Conservation (phyloP, 108 stramenopile species). For the Discostella pseudostelligera region DNA sequence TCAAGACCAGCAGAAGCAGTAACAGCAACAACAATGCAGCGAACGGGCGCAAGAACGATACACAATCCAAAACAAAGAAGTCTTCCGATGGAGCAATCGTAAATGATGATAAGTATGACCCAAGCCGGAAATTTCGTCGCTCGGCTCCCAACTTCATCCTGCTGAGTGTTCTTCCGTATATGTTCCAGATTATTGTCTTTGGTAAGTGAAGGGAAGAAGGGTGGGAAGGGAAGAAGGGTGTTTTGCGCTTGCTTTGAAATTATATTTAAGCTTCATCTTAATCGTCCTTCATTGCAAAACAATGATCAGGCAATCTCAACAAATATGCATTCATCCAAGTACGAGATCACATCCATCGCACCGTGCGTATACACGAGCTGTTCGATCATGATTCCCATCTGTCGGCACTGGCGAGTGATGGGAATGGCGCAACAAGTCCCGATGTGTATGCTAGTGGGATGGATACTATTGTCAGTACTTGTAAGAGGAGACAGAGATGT, state of each 20-base stretch:
- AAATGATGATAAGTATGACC: slow-evolving; percentile 11
- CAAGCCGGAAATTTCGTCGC: slow-evolving; percentile 61
- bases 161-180: slow-evolving; percentile 78
- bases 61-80: too few relatives aligned
- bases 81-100: background rate
- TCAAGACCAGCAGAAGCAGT: slow-evolving; percentile 7
- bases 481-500: slow-evolving; percentile 15
- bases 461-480: slow-evolving; percentile 69
- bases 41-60: too few relatives aligned
- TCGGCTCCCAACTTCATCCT: slow-evolving; percentile 80
- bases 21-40: too few relatives aligned
- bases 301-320: slow-evolving; percentile 56
- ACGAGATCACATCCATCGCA: slow-evolving; percentile 74
- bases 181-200: slow-evolving; percentile 80
- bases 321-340: slow-evolving; percentile 76
- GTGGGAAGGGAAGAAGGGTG: too few relatives aligned
- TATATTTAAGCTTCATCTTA: too few relatives aligned
- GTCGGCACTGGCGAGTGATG: slow-evolving; percentile 70
- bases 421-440: slow-evolving; percentile 53
- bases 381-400: slow-evolving; percentile 77
- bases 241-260: too few relatives aligned
- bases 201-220: slow-evolving; percentile 16
- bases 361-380: slow-evolving; percentile 74
- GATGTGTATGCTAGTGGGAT: slow-evolving; percentile 69
- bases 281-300: too few relatives aligned